Conservation (phyloP, 257 asterid genomes). For the Solanum lycopersicoides region DNA sequence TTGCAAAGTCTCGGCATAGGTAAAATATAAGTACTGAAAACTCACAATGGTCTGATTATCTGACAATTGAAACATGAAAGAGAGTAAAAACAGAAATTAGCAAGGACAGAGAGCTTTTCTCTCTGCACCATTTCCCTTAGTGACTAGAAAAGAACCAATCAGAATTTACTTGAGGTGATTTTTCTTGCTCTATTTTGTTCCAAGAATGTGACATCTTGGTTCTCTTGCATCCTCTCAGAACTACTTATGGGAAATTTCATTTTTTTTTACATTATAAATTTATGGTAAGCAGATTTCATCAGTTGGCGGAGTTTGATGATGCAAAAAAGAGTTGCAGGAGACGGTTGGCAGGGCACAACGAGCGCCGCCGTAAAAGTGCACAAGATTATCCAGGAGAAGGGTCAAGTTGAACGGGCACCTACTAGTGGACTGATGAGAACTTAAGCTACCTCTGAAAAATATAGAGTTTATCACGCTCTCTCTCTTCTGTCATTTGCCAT, state of each 20-base stretch:
- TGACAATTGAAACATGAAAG: not conserved
- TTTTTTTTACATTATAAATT: not conserved
- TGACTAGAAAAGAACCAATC: not conserved
- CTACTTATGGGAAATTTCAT: not conserved
- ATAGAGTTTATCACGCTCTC: conserved; percentile 41
- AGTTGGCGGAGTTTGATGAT: conserved; percentile 65
- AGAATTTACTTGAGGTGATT: not conserved
- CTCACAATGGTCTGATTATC: not conserved
- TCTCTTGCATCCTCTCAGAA: not conserved
- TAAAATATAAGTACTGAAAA: not conserved
- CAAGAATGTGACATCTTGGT: not conserved
- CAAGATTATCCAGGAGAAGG: conserved; percentile 46
- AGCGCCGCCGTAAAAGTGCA: conserved; percentile 82
- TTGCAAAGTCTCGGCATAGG: not conserved
- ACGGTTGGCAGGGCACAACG: conserved; percentile 89
- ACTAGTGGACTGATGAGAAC: not conserved
- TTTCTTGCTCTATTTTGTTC: not conserved
- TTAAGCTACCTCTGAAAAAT: not conserved
- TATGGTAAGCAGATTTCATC: conserved; percentile 63
- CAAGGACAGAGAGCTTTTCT: not conserved
- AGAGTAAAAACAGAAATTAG: not conserved
- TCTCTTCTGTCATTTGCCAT: conserved; percentile 74
- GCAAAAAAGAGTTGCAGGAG: conserved; percentile 82
- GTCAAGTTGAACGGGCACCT: conserved; percentile 1
- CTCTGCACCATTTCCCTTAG: not conserved